A percentile compares a stretch with the other conserved stretches of the same genome.
phyloP scores from a whole-genome alignment of 352 stramenopile genomes.

The Phytophthora fragariae region DNA sequence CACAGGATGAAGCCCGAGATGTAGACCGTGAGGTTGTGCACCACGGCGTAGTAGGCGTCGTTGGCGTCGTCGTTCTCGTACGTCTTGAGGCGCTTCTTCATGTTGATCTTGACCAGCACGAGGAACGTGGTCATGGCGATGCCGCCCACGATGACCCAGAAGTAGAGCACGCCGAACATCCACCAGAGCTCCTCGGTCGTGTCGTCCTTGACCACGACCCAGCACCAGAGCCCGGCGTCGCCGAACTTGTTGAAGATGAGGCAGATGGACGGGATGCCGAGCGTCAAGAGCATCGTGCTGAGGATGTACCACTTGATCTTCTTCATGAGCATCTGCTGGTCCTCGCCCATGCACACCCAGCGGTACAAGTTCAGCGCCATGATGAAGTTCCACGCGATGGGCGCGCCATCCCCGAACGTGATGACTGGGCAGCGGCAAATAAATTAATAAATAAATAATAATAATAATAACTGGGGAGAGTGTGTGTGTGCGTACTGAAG shows the following conservation, averaged over 20 bases:
- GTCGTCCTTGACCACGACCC: slow-evolving; percentile 65
- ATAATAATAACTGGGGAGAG: not conserved
- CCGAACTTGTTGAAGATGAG: slow-evolving; percentile 72
- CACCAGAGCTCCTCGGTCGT: slow-evolving; percentile 66
- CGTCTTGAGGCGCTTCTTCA: slow-evolving; percentile 75
- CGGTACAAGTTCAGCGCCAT: slow-evolving; percentile 87
- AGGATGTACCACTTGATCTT: slow-evolving; percentile 87
- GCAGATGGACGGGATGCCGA: slow-evolving; percentile 60
- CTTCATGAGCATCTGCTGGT: slow-evolving; percentile 85
- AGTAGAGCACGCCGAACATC: slow-evolving; percentile 78
- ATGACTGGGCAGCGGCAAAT: slow-evolving; percentile 57
- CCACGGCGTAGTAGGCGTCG: slow-evolving; percentile 80
- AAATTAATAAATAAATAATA: slow-evolving; percentile 2
- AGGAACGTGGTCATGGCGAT: slow-evolving; percentile 67
- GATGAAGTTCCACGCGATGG: slow-evolving; percentile 87
- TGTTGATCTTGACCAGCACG: slow-evolving; percentile 82
- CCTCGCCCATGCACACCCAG: slow-evolving; percentile 84
- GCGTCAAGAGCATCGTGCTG: slow-evolving; percentile 63
- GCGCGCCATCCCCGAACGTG: slow-evolving; percentile 75
- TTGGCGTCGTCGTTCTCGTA: slow-evolving; percentile 80
- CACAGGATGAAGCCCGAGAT: slow-evolving; percentile 85
- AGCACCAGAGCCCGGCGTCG: slow-evolving; percentile 81
- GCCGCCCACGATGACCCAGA: slow-evolving; percentile 75
- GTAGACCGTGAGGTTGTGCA: slow-evolving; percentile 87
- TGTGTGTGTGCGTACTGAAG: slow-evolving; percentile 46